phyloP scores from a whole-genome alignment of 768 basidiomycete genomes.

The Mycena venus region DNA sequence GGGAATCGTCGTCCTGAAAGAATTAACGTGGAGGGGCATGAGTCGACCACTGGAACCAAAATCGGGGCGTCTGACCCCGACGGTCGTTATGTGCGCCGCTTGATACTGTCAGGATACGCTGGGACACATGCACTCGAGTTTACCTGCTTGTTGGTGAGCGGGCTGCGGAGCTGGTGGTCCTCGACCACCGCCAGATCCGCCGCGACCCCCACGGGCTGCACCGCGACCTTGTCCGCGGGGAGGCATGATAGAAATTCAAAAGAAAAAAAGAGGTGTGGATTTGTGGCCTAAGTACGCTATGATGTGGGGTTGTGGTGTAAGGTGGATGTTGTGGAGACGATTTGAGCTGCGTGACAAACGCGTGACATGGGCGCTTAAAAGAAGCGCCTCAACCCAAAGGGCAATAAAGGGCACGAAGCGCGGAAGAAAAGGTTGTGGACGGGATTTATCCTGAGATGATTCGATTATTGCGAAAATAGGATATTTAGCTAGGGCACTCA shows the following conservation, averaged over 20 bases:
- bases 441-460: too few species aligned
- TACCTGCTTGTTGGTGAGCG: conserved; percentile 1
- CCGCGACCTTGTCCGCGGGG: conserved; percentile 7
- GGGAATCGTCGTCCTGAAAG: conserved; percentile 59
- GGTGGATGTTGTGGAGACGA: neutral
- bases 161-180: neutral
- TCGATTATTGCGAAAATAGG: too few species aligned
- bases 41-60: conserved; percentile 59
- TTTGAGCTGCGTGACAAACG: neutral
- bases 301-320: neutral
- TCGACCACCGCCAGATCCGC: neutral
- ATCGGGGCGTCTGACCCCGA: conserved; percentile 64
- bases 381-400: too few species aligned
- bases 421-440: too few species aligned
- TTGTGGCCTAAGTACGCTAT: neutral
- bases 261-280: neutral
- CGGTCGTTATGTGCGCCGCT: conserved; percentile 40
- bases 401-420: neutral
- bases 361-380: neutral
- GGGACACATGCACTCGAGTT: neutral
- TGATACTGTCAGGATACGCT: neutral
- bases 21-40: conserved; percentile 53
- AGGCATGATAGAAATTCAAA: neutral
- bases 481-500: too few species aligned
- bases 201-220: neutral